A percentile compares a stretch with the other conserved stretches of the same genome.
Evolutionary conservation across 1,139 yeast genomes (phyloP).

Genomic region (Blastobotrys petasosporus): DNA sequence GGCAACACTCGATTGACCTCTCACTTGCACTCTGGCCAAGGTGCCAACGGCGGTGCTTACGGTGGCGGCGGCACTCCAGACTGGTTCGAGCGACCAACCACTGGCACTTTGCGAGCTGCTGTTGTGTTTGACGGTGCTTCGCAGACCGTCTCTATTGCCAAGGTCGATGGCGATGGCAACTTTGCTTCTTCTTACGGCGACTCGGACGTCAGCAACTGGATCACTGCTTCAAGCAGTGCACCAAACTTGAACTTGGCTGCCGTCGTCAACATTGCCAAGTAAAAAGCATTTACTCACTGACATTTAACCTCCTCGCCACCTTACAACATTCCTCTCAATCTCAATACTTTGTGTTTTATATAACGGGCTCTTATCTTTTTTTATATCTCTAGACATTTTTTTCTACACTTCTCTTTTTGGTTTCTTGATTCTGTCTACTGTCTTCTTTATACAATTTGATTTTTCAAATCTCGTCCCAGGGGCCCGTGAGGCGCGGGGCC

Average conservation of each 20-base stretch:
- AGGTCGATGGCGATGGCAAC: slow-evolving; percentile 12
- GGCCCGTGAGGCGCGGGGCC: too few species aligned
- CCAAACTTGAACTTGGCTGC: not conserved
- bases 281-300: not conserved
- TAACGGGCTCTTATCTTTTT: too few species aligned
- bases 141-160: slow-evolving; percentile 9
- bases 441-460: too few species aligned
- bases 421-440: too few species aligned
- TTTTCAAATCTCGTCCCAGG: too few species aligned
- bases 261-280: slow-evolving; percentile 3
- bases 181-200: slow-evolving; percentile 5
- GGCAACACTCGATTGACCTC: slow-evolving; percentile 72
- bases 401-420: too few species aligned
- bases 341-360: too few species aligned
- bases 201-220: slow-evolving; percentile 10
- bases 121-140: slow-evolving; percentile 55
- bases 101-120: slow-evolving; percentile 79
- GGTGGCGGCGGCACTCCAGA: slow-evolving; percentile 85
- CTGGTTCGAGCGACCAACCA: slow-evolving; percentile 78
- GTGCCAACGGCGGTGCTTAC: slow-evolving; percentile 41
- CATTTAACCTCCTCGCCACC: too few species aligned
- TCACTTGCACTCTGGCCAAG: slow-evolving; percentile 86
- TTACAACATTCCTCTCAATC: too few species aligned
- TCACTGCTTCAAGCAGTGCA: not conserved
- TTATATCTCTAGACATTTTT: too few species aligned